Percentiles rank a stretch among this genome's conserved stretches.
These are phyloP conservation scores for Fusarium staphyleae DNA, from an alignment of 2,329 filamentous ascomycete species.

Conservation along the genomic window DNA sequence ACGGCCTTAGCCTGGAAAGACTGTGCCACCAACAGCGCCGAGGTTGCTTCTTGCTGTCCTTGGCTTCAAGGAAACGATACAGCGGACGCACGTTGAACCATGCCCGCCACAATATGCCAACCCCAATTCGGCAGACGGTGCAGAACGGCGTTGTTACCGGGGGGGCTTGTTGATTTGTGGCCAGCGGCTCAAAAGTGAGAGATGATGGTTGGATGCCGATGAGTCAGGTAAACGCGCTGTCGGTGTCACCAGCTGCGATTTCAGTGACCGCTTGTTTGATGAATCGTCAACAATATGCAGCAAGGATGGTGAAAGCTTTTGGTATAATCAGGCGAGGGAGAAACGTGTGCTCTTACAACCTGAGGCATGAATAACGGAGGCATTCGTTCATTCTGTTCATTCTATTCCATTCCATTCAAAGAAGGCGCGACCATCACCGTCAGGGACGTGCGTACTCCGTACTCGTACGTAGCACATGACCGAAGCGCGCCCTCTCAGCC, in stretches of 20 bases:
- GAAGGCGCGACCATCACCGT: neutral
- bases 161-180: conserved; percentile 7
- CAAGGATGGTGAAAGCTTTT: conserved; percentile 20
- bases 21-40: conserved; percentile 21
- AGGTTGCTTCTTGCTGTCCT: conserved; percentile 33
- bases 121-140: conserved; percentile 31
- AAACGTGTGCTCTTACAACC: conserved; percentile 12
- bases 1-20: conserved; percentile 3
- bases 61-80: conserved; percentile 6
- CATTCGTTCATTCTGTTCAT: neutral
- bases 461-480: conserved; percentile 14
- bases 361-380: conserved; percentile 14
- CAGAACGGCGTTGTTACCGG: conserved; percentile 30
- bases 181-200: conserved; percentile 15
- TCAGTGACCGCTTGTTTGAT: conserved; percentile 11
- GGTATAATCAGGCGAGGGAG: conserved; percentile 8
- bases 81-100: conserved; percentile 19
- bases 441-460: too few species aligned
- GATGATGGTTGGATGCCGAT: conserved; percentile 13
- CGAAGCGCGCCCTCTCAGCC: conserved; percentile 23
- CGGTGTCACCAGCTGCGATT: neutral
- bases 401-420: neutral
- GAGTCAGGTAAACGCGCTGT: neutral
- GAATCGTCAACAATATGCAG: conserved; percentile 22
- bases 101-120: conserved; percentile 25